phyloP scores from a whole-genome alignment of 1,284 basidiomycete genomes.

The Puccinia novopanici region DNA sequence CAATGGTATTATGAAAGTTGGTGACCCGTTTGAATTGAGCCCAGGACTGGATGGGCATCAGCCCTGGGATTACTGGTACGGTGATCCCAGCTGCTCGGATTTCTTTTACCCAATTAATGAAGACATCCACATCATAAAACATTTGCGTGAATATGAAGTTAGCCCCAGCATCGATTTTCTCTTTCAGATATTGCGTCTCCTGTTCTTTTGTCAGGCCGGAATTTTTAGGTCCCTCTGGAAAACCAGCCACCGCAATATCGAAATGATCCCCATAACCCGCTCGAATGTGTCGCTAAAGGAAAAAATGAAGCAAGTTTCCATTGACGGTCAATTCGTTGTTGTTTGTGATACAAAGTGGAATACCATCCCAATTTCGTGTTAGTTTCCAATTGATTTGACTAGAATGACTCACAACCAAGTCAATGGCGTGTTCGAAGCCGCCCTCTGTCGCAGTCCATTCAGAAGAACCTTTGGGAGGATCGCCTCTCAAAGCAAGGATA shows the following conservation, averaged over 20 bases:
- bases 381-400: constrained; percentile 16
- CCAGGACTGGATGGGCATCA: constrained; percentile 98
- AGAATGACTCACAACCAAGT: constrained; percentile 68
- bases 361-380: too few relatives aligned
- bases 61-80: constrained; percentile 87
- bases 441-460: constrained; percentile 85
- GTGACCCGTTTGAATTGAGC: constrained; percentile 86
- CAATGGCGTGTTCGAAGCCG: constrained; percentile 81
- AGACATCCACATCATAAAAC: constrained; percentile 90
- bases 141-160: constrained; percentile 96
- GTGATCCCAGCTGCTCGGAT: constrained; percentile 81
- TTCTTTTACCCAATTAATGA: constrained; percentile 75
- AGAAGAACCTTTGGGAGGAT: constrained; percentile 89
- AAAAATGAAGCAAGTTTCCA: not conserved
- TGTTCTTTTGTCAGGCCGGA: constrained; percentile 65
- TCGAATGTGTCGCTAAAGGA: constrained; percentile 71
- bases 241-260: constrained; percentile 85
- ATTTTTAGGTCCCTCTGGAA: constrained; percentile 74
- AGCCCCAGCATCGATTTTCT: constrained; percentile 90
- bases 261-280: constrained; percentile 82
- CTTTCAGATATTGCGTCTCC: constrained; percentile 76
- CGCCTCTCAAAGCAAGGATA: constrained; percentile 88
- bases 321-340: not conserved
- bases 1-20: constrained; percentile 79
- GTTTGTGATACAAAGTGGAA: constrained; percentile 55